Evolutionary conservation across 176 grass and related monocot species (phyloP).

Genomic region (Eremochloa ophiuroides): DNA sequence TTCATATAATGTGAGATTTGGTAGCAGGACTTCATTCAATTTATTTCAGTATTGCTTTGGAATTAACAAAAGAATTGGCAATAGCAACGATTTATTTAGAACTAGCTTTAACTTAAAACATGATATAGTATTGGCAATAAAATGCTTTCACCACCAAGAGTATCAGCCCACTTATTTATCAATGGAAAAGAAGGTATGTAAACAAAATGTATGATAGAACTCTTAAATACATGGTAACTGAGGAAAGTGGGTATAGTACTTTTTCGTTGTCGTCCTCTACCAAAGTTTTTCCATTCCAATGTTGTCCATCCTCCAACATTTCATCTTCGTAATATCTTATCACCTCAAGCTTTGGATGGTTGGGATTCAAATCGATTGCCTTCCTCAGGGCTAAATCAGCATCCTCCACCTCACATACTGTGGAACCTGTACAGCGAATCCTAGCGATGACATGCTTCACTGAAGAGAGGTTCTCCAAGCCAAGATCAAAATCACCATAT

Average conservation of each 20-base stretch:
- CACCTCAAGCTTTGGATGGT: neutral
- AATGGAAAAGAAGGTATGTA: neutral
- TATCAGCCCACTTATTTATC: neutral
- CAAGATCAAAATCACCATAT: constrained; percentile 2
- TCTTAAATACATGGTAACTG: neutral
- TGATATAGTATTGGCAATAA: neutral
- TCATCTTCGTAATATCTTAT: neutral
- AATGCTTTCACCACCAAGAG: neutral
- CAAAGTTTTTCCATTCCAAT: neutral
- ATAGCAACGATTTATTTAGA: neutral
- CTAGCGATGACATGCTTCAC: neutral
- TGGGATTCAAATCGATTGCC: neutral
- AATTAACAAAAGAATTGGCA: neutral
- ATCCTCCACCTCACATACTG: neutral
- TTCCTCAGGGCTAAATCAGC: neutral
- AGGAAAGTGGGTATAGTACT: neutral
- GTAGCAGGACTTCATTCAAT: neutral
- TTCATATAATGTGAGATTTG: neutral
- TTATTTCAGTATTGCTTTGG: neutral
- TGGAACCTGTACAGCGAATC: neutral
- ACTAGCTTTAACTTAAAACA: neutral
- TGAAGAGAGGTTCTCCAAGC: constrained; percentile 15
- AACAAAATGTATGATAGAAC: neutral
- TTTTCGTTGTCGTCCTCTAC: neutral
- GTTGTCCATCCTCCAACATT: neutral